Percentiles rank a stretch among this genome's conserved stretches.
These are phyloP conservation scores for Agapanthus africanus DNA, from an alignment of 106 monocot genomes.

Conservation along the genomic window DNA sequence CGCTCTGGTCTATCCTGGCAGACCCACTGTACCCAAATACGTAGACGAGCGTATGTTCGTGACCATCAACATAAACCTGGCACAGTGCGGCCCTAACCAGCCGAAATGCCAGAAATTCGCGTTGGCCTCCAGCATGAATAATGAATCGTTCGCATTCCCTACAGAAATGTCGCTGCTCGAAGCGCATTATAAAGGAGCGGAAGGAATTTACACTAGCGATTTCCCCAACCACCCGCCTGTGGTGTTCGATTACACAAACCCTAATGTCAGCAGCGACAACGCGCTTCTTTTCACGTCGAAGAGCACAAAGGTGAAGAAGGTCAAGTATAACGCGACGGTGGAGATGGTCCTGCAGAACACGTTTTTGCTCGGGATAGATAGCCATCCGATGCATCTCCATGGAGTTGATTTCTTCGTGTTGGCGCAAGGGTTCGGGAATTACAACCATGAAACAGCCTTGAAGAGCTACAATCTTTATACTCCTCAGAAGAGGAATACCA, in stretches of 20 bases:
- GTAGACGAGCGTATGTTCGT: constrained; percentile 66
- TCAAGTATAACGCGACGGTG: constrained; percentile 51
- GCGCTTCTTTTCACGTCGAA: constrained; percentile 7
- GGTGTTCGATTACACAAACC: constrained; percentile 51
- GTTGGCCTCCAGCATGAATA: constrained; percentile 59
- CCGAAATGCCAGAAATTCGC: constrained; percentile 16
- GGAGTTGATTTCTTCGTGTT: constrained; percentile 63
- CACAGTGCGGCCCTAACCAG: constrained; percentile 29
- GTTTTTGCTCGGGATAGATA: constrained; percentile 41
- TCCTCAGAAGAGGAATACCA: constrained; percentile 61
- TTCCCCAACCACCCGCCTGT: constrained; percentile 50
- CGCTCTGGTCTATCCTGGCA: constrained; percentile 8
- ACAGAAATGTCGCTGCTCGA: constrained; percentile 47
- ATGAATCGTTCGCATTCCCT: constrained; percentile 50
- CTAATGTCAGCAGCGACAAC: constrained; percentile 6
- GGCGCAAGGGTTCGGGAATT: constrained; percentile 73
- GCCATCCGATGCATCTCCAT: constrained; percentile 63
- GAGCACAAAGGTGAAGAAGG: constrained; percentile 47
- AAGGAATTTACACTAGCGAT: constrained; percentile 31
- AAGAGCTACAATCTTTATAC: constrained; percentile 44
- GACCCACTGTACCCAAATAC: constrained; percentile 40
- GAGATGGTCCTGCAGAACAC: constrained; percentile 75
- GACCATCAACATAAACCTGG: constrained; percentile 40
- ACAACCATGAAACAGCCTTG: constrained; percentile 13
- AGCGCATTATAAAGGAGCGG: constrained; percentile 22